Evolutionary conservation across 441 rosid species (phyloP).

Genomic region (Populus trichocarpa): DNA sequence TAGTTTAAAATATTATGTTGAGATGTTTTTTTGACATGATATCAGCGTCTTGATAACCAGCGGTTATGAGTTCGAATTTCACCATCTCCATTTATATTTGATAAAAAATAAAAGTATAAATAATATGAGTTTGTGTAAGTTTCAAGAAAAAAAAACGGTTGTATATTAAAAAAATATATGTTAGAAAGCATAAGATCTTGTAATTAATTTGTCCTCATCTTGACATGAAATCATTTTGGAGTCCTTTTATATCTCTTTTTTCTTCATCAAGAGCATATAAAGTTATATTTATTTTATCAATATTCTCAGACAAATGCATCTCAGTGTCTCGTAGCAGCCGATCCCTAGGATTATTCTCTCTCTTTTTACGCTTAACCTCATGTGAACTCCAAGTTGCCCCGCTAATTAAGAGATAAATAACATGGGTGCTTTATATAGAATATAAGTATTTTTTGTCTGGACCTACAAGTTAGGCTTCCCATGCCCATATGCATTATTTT

Average conservation of each 20-base stretch:
- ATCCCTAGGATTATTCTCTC: conserved; percentile 23
- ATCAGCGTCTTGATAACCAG: too few relatives aligned
- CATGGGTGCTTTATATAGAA: not conserved
- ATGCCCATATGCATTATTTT: not conserved
- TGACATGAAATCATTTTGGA: not conserved
- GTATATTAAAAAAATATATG: too few relatives aligned
- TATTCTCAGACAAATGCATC: conserved; percentile 24
- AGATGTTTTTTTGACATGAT: too few relatives aligned
- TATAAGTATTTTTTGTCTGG: not conserved
- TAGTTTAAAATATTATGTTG: too few relatives aligned
- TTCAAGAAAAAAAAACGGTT: too few relatives aligned
- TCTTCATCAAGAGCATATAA: not conserved
- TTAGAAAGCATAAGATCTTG: conserved; percentile 13
- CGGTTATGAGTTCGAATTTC: fast-evolving
- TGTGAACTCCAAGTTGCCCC: conserved; percentile 11
- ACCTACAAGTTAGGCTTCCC: not conserved
- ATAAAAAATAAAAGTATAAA: too few relatives aligned
- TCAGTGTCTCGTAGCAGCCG: conserved; percentile 18
- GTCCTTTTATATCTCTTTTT: not conserved
- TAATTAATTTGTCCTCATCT: conserved; percentile 14
- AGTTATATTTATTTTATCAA: not conserved
- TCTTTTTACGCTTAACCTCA: conserved; percentile 5
- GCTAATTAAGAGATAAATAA: not conserved
- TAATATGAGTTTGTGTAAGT: too few relatives aligned
- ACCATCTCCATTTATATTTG: too few relatives aligned